Evolutionary conservation across 169 alveolate species (phyloP), one percentile per base, ranked within the genome.

Genomic region (Plasmodium berghei): DNA sequence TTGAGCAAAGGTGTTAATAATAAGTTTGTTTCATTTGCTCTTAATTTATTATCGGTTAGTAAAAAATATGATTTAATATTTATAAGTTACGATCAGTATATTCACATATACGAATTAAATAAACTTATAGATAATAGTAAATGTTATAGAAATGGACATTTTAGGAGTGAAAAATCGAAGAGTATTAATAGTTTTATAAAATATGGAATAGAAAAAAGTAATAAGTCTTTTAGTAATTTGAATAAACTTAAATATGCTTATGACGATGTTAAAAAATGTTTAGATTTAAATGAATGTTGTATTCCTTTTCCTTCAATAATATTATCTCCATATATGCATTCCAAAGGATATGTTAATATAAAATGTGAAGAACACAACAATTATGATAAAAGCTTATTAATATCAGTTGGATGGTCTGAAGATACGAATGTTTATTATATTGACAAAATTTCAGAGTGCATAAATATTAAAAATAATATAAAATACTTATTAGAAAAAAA

Each of bases 351-450:
- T 71, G 90, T 80, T 40, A 80, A 80, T 80, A 80, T 80, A 6
- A 64, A 54, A 18, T 80, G 90, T 26, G 90, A 80, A 66, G 90
- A 80, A 67, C 48, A 59, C 18, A 71, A 67, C 1, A 58, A 66
- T 40, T 24, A 24, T n/a, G 80, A 80, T 22, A 80, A 80, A 56
- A 66, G 85, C 61, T 14, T 80, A 55, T 59, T 80, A 66, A 62
- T 80, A 54, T 80, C 83, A 26, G 90, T 67, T 45, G 90, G 90
- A 45, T 80, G 80, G 83, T 80, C 85, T 9, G 90, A 67, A 67
- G 90, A 64, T 48, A 80, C 80, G 24, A 80, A 48, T 67, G 54
- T 80, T 18, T 80, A 80, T 67, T 80, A 80, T 80, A 72, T 80
- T 55, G 85, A 80, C 46, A 80, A 67, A 80, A 52, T 80, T 40